Conservation (phyloP, 1,139 yeast genomes). For the Debaryomyces udenii region DNA sequence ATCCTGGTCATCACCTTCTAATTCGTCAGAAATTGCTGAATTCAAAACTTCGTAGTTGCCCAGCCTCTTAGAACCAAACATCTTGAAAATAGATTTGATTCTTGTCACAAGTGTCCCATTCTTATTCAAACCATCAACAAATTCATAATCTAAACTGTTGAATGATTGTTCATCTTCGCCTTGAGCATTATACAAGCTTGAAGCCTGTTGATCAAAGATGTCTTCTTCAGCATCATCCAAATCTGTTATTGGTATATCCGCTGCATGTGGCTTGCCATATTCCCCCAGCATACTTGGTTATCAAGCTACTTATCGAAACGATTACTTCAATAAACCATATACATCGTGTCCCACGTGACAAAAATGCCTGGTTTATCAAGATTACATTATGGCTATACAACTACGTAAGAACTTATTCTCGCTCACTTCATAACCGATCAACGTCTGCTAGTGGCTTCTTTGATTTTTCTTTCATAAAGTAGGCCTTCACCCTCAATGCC, state of each 20-base stretch:
- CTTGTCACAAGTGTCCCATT: neutral
- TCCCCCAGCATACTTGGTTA: constrained; percentile 3
- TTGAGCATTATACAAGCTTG: neutral
- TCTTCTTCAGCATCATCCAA: constrained; percentile 59
- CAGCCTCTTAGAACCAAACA: neutral
- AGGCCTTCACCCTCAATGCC: constrained; percentile 52
- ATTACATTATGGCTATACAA: too few species aligned
- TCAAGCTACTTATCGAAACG: neutral
- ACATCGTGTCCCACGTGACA: too few species aligned
- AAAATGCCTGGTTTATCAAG: too few species aligned
- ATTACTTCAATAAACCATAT: too few species aligned
- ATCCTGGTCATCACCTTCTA: neutral
- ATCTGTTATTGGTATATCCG: constrained; percentile 61
- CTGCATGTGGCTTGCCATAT: constrained; percentile 33
- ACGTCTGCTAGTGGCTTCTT: constrained; percentile 8
- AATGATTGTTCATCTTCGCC: neutral
- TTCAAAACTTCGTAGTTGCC: constrained; percentile 2
- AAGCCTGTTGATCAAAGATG: constrained; percentile 25
- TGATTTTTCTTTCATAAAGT: constrained; percentile 17
- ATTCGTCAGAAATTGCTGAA: neutral
- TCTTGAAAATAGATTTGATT: constrained; percentile 1
- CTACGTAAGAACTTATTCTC: neutral
- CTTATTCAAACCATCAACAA: constrained; percentile 3
- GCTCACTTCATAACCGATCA: constrained; percentile 10
- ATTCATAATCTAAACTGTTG: constrained; percentile 13